Evolutionary conservation across 2,329 filamentous ascomycete species (phyloP), one percentile per base, ranked within the genome.

Genomic region (Diaporthe batatas): DNA sequence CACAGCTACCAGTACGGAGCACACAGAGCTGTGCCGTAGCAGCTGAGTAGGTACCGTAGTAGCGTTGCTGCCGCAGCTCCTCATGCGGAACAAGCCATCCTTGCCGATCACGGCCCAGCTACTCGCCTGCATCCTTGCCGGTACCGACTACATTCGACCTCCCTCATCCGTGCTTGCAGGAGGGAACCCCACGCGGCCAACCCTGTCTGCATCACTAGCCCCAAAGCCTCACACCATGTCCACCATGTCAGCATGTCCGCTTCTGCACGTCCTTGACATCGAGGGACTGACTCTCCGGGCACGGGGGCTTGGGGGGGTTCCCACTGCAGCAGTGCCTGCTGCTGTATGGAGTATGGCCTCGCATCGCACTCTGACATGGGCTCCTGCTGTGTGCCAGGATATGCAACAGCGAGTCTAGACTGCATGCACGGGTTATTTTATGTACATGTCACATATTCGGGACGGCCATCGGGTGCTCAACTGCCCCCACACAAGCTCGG

Each of bases 41-140:
- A n/a, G n/a, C n/a, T n/a, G n/a, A n/a, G n/a, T n/a, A n/a, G n/a
- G n/a, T n/a, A n/a, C n/a, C n/a, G n/a, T n/a, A n/a, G n/a, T n/a
- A n/a, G 47, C 62, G 62, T 36, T 36, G 62, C 62, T 39, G 62
- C 53, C 47, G 62, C 62, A 53, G 62, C 62, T 53, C 47, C 62
- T 67, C 47, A 25, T 32, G 32, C 62, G 62, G 44, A 55, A 44
- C 72, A 67, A 59, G 72, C 62, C 54, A 68, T 59, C 62, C 72
- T 68, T 72, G 72, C 72, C 69, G 72, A 73, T 72, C 69, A 64
- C 72, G 68, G 68, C 68, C 51, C 55, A 62, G 21, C n/a, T 47
- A 53, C 16, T 39, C 25, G 55, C 29, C 53, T 36, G 25, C 32
- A 34, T 47, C 72, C 72, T 55, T 58, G 68, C 44, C 65, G 44